Conservation (phyloP, 202 grass and related monocot species). For the Musa balbisiana region DNA sequence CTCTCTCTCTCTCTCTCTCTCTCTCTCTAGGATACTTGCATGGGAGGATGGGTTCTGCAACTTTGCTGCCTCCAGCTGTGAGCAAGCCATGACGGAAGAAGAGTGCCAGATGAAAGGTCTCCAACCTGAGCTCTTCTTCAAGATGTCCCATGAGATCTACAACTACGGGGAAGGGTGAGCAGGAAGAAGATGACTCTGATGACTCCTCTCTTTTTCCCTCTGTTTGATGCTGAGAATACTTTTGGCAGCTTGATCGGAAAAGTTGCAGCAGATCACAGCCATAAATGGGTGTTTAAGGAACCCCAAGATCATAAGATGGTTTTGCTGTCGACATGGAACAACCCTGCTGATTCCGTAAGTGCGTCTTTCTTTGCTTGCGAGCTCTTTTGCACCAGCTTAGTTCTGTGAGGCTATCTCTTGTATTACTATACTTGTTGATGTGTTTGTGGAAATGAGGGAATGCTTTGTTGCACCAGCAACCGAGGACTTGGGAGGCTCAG, state of each 20-base stretch:
- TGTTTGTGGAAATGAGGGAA: background rate
- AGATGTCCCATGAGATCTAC: conserved; percentile 98
- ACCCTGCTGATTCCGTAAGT: conserved; percentile 79
- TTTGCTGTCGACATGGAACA: conserved; percentile 60
- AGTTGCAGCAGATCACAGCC: conserved; percentile 87
- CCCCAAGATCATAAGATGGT: conserved; percentile 49
- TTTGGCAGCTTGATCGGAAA: conserved; percentile 80
- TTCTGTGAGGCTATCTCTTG: background rate
- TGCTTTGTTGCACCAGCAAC: conserved; percentile 44
- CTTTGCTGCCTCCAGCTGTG: conserved; percentile 46
- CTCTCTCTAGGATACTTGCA: conserved; percentile 56
- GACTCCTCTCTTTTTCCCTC: background rate
- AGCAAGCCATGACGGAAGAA: conserved; percentile 25
- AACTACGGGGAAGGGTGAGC: conserved; percentile 87
- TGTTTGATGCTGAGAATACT: conserved; percentile 1
- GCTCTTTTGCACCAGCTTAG: background rate
- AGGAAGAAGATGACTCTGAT: background rate
- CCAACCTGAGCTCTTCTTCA: conserved; percentile 95
- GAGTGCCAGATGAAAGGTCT: conserved; percentile 32
- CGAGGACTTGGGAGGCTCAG: conserved; percentile 98
- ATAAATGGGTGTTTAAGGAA: conserved; percentile 95
- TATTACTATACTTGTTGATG: background rate
- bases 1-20: background rate
- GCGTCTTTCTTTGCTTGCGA: too few relatives aligned
- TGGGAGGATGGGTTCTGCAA: conserved; percentile 99